Conservation (phyloP, 768 basidiomycete genomes). For the Pleurotus tuoliensis region DNA sequence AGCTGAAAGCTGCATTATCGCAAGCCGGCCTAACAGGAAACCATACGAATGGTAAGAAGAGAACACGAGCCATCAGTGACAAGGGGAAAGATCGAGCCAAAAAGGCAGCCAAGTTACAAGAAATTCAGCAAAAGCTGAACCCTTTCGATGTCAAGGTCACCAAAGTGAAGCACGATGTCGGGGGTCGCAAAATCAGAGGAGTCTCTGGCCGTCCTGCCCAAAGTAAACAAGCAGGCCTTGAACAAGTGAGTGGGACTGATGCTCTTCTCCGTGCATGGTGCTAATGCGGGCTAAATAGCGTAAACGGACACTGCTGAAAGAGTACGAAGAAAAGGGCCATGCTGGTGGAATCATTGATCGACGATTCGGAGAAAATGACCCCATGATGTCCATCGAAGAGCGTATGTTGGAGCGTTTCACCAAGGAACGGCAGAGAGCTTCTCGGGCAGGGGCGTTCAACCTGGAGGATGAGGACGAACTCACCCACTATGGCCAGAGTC, state of each 20-base stretch:
- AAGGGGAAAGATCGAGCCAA: constrained; percentile 69
- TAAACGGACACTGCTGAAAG: constrained; percentile 83
- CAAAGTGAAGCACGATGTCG: constrained; percentile 89
- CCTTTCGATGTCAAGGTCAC: constrained; percentile 94
- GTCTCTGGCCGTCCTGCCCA: constrained; percentile 78
- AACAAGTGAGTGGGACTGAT: constrained; percentile 55
- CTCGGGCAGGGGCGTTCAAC: constrained; percentile 77
- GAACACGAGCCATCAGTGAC: constrained; percentile 62
- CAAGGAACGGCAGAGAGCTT: constrained; percentile 75
- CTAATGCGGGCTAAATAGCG: constrained; percentile 58
- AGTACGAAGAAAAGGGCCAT: constrained; percentile 76
- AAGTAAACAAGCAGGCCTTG: constrained; percentile 87
- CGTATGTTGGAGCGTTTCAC: constrained; percentile 97
- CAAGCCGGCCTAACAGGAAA: constrained; percentile 73
- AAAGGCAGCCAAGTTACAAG: constrained; percentile 71
- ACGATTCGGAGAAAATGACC: constrained; percentile 94
- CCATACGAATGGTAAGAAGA: constrained; percentile 58
- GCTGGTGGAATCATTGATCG: constrained; percentile 90
- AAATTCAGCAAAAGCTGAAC: constrained; percentile 84
- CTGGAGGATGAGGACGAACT: constrained; percentile 89
- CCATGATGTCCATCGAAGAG: constrained; percentile 90
- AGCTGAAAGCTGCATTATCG: constrained; percentile 83
- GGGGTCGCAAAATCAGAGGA: constrained; percentile 83
- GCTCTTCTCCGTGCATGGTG: neutral
- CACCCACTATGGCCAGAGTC: constrained; percentile 87